Evolutionary conservation across 1,139 yeast species (phyloP).

Genomic region (Yamadazyma atlantica): DNA sequence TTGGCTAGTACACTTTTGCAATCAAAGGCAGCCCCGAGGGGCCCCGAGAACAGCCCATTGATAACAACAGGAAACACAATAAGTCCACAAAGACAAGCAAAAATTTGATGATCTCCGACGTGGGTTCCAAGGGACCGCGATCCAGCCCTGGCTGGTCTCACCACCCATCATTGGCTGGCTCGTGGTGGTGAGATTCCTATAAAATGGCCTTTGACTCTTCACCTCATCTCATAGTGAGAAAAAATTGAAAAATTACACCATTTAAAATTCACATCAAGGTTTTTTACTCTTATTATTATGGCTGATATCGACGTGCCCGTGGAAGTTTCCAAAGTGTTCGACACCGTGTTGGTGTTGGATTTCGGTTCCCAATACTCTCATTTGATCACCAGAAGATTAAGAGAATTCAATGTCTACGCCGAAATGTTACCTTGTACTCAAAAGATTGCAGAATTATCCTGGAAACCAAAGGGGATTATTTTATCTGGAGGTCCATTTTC

Average conservation of each 20-base stretch:
- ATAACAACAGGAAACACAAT: too few relatives aligned
- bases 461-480: conserved; percentile 97
- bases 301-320: conserved; percentile 37
- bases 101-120: not conserved
- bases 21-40: too few relatives aligned
- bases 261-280: not conserved
- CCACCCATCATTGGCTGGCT: too few relatives aligned
- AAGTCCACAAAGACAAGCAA: too few relatives aligned
- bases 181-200: too few relatives aligned
- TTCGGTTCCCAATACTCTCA: conserved; percentile 99
- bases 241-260: not conserved
- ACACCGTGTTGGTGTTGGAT: conserved; percentile 95
- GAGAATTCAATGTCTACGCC: conserved; percentile 97
- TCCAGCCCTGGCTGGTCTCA: too few relatives aligned
- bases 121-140: too few relatives aligned
- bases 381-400: conserved; percentile 91
- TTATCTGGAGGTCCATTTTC: conserved; percentile 98
- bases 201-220: not conserved
- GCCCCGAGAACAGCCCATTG: too few relatives aligned
- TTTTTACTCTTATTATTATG: not conserved
- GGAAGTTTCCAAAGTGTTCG: conserved; percentile 81
- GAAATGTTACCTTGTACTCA: conserved; percentile 99
- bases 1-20: too few relatives aligned
- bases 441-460: conserved; percentile 83
- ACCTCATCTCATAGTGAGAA: conserved; percentile 1